These are phyloP conservation scores for Colletotrichum sp. DNA, from an alignment of 2,329 filamentous ascomycete species.

Conservation along the genomic window DNA sequence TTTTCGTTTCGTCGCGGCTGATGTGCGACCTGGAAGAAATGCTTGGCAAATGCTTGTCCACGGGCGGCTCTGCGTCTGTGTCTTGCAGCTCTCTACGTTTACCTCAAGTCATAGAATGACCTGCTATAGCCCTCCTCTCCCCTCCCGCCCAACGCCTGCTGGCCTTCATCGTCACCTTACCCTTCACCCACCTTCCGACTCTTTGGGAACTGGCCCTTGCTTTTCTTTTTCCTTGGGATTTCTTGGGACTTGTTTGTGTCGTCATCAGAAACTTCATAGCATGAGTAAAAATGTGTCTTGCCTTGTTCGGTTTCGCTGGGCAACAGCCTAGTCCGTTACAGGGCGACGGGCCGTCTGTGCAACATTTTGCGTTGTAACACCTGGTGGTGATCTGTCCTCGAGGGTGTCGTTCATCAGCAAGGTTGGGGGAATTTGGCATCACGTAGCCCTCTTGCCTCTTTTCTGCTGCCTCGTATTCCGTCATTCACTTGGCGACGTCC, in stretches of 20 bases:
- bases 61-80: slow-evolving; percentile 2
- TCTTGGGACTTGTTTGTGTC: background rate
- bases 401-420: background rate
- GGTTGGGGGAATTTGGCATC: background rate
- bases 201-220: background rate
- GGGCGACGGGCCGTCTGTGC: background rate
- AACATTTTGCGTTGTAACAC: background rate
- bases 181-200: background rate
- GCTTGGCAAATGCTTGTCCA: slow-evolving; percentile 13
- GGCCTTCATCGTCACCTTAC: background rate
- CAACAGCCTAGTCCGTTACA: background rate
- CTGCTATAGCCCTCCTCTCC: background rate
- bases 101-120: background rate
- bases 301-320: background rate
- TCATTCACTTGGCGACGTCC: background rate
- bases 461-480: background rate
- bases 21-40: background rate
- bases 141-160: background rate
- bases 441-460: background rate
- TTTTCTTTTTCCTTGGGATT: background rate
- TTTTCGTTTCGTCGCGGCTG: slow-evolving; percentile 11
- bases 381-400: background rate
- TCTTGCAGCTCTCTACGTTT: background rate
- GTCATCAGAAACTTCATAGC: background rate
- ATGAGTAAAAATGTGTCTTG: background rate